Base-by-base conservation (phyloP, 2,329 filamentous ascomycete genomes). In the Sclerotinia trifoliorum region DNA sequence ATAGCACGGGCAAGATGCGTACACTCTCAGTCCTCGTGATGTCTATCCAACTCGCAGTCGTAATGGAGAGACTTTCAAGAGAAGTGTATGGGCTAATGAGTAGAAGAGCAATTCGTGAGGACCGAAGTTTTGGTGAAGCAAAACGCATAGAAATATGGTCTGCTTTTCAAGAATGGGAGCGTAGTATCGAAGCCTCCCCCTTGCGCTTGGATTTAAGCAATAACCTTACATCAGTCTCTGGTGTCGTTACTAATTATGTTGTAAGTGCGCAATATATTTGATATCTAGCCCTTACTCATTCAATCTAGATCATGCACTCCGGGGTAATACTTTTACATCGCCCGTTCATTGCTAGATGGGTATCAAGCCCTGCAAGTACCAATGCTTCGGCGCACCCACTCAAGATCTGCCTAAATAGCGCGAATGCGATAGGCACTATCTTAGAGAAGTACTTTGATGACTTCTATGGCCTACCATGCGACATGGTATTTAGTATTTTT, bases 401-500 rank as follows among this genome's bases (percentile, higher is more conserved):
- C 17, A 61, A 70, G 15, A 68, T 76, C 6, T 77, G 75, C 56
- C 66, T 76, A 5, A 52, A 73, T 42, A 74, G 74, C 10, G 75
- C 75, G 11, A 73, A 75, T 24, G 70, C 71, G n/a, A 75, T 76
- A n/a, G 76, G 75, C 54, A 35, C 68, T 13, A 72, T 75, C 4
- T 48, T 76, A 13, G 75, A 77, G 58, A 75, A 74, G 52, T 75
- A 77, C 48, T 69, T 74, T 13, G 74, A 75, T 60, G 70, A 71
- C 15, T 61, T 75, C 6, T 52, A 71, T 13, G 73, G 73, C n/a
- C 64, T 75, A 29, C 75, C 75, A 55, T 77, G 75, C 65, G 75
- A 77, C 57, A 74, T 75, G 70, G 71, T 77, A 2, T 77, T 75
- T 55, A 73, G 72, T 52, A 74, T 77, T 3, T 77, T 77, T 54